Conservation (phyloP, 2,329 filamentous ascomycete species). For the Truncatella angustata region DNA sequence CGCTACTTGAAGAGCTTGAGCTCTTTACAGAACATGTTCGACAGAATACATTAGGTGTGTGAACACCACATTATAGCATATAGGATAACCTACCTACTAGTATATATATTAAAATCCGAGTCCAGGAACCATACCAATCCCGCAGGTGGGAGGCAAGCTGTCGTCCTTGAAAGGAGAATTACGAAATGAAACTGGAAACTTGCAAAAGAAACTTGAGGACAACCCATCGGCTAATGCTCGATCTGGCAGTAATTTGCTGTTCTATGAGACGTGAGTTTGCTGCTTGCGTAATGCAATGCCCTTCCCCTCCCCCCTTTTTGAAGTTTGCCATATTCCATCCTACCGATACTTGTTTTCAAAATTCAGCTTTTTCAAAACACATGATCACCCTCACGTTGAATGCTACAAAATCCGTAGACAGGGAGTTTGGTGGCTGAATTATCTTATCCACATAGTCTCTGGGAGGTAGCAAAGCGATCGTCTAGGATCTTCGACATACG, state of each 20-base stretch:
- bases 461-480: constrained; percentile 28
- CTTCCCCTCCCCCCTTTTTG: too few relatives aligned
- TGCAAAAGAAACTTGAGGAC: background rate
- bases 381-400: too few relatives aligned
- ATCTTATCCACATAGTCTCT: constrained; percentile 25
- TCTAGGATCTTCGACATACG: constrained; percentile 27
- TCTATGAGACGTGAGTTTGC: background rate
- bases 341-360: too few relatives aligned
- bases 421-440: too few relatives aligned
- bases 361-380: too few relatives aligned
- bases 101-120: background rate
- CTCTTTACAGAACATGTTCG: constrained; percentile 10
- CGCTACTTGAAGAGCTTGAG: constrained; percentile 9
- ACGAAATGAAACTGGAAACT: background rate
- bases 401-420: too few relatives aligned
- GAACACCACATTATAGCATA: too few relatives aligned
- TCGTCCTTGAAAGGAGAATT: constrained; percentile 4
- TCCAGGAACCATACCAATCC: constrained; percentile 1
- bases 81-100: too few relatives aligned
- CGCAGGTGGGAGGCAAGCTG: constrained; percentile 4
- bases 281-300: too few relatives aligned
- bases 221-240: background rate
- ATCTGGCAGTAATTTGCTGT: constrained; percentile 19
- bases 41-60: background rate
- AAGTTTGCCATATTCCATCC: too few relatives aligned